Evolutionary conservation across 768 basidiomycete species (phyloP), one percentile per base, ranked within the genome.

Genomic region (Flagelloscypha sp.): DNA sequence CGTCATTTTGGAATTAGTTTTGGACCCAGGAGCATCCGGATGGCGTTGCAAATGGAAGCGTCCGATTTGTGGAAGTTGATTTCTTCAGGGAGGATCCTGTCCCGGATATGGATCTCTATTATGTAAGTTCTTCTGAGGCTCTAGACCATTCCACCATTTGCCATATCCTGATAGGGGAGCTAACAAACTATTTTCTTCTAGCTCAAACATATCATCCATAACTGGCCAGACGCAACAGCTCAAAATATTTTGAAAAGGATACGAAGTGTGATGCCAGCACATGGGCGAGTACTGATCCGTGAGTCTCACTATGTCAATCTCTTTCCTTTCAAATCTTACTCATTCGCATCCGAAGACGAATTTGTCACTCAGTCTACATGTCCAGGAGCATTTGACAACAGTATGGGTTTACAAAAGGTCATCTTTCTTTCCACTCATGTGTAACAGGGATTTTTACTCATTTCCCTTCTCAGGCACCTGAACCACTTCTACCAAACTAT

Each of bases 151-250:
- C 13, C 9, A 15, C 7, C 17, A 33, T 31, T 21, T 13, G 16
- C 17, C 18, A 23, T 23, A 12, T 30, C 13, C 30, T 25, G 10
- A n/a, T 21, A 16, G 17, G 9, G 17, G n/a, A 23, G 34, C 15
- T 3, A 7, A 15, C 32, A 27, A 15, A n/a, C n/a, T n/a, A n/a
- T n/a, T n/a, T n/a, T n/a, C n/a, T n/a, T n/a, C 16, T n/a, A n/a
- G n/a, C n/a, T 30, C 19, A 13, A 20, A 31, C 36, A 49, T 31
- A 49, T 55, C 25, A 43, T 50, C 19, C 58, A 59, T 29, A 47
- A 59, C 37, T 59, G 57, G 59, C 57, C 59, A 6, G 48, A 58
- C 13, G 43, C 44, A 0, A 49, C 56, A 17, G 54, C 52, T 30
- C 16, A 46, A 13, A 38, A 29, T 1, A 59, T 61, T 33, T 29